These are phyloP conservation scores for Boletus pseudo-olivaceus DNA, from an alignment of 768 basidiomycete genomes.

Conservation along the genomic window DNA sequence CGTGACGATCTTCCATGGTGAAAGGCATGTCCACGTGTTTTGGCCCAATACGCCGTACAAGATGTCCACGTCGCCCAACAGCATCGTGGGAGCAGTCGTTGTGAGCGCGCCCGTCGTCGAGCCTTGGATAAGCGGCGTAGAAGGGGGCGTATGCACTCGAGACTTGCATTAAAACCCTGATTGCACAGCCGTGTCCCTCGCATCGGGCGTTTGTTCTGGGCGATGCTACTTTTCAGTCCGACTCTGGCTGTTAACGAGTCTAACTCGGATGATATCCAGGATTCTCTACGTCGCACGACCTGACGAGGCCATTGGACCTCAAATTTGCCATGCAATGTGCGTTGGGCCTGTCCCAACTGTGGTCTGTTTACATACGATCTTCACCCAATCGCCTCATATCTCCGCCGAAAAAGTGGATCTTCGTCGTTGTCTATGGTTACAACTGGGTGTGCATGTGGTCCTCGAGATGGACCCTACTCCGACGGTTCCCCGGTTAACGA, in stretches of 20 bases:
- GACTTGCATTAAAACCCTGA: not conserved
- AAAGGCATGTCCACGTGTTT: no score
- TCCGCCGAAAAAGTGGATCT: slow-evolving; percentile 17
- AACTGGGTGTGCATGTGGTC: not conserved
- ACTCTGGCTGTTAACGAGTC: not conserved
- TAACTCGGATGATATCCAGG: slow-evolving; percentile 4
- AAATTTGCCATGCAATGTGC: not conserved
- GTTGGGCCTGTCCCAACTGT: not conserved
- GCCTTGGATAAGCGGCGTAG: not conserved
- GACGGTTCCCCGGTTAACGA: not conserved
- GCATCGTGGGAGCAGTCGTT: not conserved
- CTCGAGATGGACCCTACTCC: not conserved
- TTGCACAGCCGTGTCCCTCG: no score
- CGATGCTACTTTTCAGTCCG: no score
- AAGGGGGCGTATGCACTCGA: not conserved
- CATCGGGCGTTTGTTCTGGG: no score
- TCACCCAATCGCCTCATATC: slow-evolving; percentile 8
- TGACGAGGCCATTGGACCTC: not conserved
- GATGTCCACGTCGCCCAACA: not conserved
- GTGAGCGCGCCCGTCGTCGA: not conserved
- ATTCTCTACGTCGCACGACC: not conserved
- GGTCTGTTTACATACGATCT: not conserved
- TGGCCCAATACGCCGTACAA: no score
- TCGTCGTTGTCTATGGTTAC: not conserved
- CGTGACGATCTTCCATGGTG: no score